Evolutionary conservation across 331 rosid species (phyloP), one percentile per base, ranked within the genome.

Genomic region (Malus hybrid): DNA sequence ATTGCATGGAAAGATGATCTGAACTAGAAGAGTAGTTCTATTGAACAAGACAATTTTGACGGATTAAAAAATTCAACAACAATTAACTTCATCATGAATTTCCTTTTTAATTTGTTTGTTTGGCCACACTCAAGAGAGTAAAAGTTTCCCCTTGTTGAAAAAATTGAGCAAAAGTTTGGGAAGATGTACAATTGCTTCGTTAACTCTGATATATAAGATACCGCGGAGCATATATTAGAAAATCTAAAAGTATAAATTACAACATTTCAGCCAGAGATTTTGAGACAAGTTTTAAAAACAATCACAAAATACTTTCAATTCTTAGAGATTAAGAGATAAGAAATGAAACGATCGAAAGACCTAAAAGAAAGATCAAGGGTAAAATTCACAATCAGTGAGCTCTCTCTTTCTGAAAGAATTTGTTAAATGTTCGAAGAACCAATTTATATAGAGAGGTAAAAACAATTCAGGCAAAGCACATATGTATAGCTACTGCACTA

Each of bases 1-100:
- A 46, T 64, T 27, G 70, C 74, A 42, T 65, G 62, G 57, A 70
- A 20, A 63, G 13, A 39, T 39, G 46, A 39, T 0, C 13, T 0
- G 46, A 39, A 10, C 46, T 39, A 39, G 13, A 39, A 39, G 46
- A 39, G 46, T 39, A 39, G 13, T 39, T 39, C 14, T 16, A 65
- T 34, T 56, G 65, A 34, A 70, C 50, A 22, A 46, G 67, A 72
- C 69, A 67, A 39, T 14, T 70, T 54, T 72, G 79, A 24, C 68
- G 6, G 39, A 61, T 73, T 72, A 19, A 72, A 18, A 72, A 56
- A 61, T 48, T 24, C 67, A 66, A 52, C 27, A 28, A 59, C 50
- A 50, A 27, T 20, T 70, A 46, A 54, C 28, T 27, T 2, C 66
- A 16, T 27, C 32, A 11, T 13, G n/a, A 52, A 12, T 61, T 62